Base-by-base conservation (phyloP, 257 asterid species). In the Echites panduratus region DNA sequence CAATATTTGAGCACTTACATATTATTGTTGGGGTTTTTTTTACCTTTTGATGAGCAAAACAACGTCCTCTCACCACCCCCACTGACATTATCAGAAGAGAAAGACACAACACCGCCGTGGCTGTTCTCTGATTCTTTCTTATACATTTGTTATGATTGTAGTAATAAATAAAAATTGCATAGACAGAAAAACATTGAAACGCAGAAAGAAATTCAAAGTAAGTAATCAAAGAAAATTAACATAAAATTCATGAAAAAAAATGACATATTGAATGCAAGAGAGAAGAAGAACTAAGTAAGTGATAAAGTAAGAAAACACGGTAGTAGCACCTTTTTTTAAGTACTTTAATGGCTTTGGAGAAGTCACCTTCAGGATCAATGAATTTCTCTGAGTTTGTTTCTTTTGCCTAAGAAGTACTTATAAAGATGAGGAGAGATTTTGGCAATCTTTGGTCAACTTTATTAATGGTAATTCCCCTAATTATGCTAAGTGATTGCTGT, bases 301-400 rank as follows among this genome's bases (percentile, higher is more conserved):
- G n/a, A 38, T 16, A 63, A 63, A 38, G 6, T 2, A 6, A 14
- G 22, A 32, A 62, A 13, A 13, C 1, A 29, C 43, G 3, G 17
- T 13, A 49, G 19, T 6, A 49, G 3, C 12, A 14, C 5, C n/a
- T n/a, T n/a, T 24, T 61, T 61, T 29, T 0, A 3, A 63, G 47
- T 63, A 63, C 27, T 10, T 64, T 64, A 20, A 64, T 64, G 69
- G 69, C 69, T 64, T 17, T 8, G 49, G 19, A 64, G 69, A 64
- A 64, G 69, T 35, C 48, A 62, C 67, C 67, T 38, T 62, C 11
- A 61, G 17, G 32, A 29, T 61, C 67, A 61, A 16, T 32, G 24
- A 16, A n/a, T 64, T 2, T 64, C 4, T 38, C 27, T 64, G 47
- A 64, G 49, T 64, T 38, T n/a, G 16, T 27, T 7, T 63, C 38